Conservation (phyloP, 2,329 filamentous ascomycete genomes). For the Aspergillus floridensis region DNA sequence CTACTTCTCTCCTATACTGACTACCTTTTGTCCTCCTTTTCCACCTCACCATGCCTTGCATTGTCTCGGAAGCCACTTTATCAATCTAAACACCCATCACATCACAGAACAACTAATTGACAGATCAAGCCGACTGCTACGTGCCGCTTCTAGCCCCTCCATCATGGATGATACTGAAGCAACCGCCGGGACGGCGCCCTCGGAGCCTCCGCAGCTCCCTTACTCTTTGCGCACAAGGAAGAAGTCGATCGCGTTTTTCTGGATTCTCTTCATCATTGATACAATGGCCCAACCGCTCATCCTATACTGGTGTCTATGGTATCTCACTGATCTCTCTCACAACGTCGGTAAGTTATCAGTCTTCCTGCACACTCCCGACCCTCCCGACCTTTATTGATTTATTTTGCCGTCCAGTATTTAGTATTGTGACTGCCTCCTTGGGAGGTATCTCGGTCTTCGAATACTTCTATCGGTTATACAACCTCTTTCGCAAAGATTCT, state of each 20-base stretch:
- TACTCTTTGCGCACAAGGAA: slow-evolving; percentile 56
- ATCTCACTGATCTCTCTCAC: slow-evolving; percentile 50
- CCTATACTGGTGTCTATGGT: slow-evolving; percentile 62
- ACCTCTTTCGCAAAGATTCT: slow-evolving; percentile 39
- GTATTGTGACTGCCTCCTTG: slow-evolving; percentile 41
- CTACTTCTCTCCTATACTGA: neutral
- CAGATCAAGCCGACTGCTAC: neutral
- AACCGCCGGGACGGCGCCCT: slow-evolving; percentile 16
- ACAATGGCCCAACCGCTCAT: slow-evolving; percentile 58
- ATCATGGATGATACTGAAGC: slow-evolving; percentile 40
- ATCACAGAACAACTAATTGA: slow-evolving; percentile 6
- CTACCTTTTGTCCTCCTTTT: neutral
- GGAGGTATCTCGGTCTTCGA: slow-evolving; percentile 45
- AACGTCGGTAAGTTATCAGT: slow-evolving; percentile 37
- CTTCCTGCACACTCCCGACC: too few relatives aligned
- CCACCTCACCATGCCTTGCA: neutral
- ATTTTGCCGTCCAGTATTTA: slow-evolving; percentile 34
- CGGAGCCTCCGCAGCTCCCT: slow-evolving; percentile 51
- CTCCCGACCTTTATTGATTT: neutral
- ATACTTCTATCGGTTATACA: slow-evolving; percentile 44
- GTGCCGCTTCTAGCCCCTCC: slow-evolving; percentile 10
- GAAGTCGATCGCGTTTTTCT: slow-evolving; percentile 58
- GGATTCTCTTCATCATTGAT: slow-evolving; percentile 59
- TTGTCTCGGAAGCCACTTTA: slow-evolving; percentile 1
- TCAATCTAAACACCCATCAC: slow-evolving; percentile 10